A percentile compares a stretch with the other conserved stretches of the same genome.
Conservation (phyloP, 208 protist species). For the Trypanosoma congolense region DNA sequence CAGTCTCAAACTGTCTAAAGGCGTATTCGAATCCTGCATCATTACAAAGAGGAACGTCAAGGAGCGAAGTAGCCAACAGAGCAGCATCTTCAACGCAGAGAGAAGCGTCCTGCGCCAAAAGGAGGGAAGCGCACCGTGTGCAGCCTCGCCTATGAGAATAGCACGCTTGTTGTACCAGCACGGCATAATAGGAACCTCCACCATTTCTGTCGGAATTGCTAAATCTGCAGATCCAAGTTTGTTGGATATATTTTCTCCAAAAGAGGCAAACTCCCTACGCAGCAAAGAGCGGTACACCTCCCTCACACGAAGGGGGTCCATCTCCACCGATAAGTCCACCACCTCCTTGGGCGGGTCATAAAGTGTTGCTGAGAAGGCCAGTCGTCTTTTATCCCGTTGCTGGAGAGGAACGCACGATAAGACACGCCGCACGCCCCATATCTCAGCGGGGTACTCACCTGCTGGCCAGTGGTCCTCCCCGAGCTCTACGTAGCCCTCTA, state of each 20-base stretch:
- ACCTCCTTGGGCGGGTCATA: constrained; percentile 46
- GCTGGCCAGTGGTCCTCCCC: constrained; percentile 29
- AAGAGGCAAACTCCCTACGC: constrained; percentile 45
- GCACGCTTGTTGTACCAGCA: constrained; percentile 86
- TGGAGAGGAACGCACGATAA: constrained; percentile 44
- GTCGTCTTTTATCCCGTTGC: constrained; percentile 32
- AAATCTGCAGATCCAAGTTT: constrained; percentile 45
- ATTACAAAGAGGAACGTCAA: constrained; percentile 70
- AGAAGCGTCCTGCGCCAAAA: constrained; percentile 81
- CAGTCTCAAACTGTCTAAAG: constrained; percentile 78
- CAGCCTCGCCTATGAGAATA: constrained; percentile 81
- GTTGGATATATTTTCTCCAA: constrained; percentile 31
- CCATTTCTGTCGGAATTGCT: constrained; percentile 58
- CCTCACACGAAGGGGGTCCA: constrained; percentile 46
- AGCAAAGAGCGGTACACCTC: constrained; percentile 41
- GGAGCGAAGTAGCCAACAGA: constrained; percentile 66
- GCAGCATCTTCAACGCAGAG: constrained; percentile 88
- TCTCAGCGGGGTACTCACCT: constrained; percentile 48
- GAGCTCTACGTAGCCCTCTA: constrained; percentile 64
- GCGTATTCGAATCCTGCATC: constrained; percentile 85
- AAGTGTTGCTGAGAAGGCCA: constrained; percentile 75
- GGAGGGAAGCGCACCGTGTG: constrained; percentile 80
- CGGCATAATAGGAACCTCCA: constrained; percentile 87
- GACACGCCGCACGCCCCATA: constrained; percentile 49
- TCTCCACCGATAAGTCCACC: constrained; percentile 32